Evolutionary conservation across 768 basidiomycete species (phyloP).

Genomic region (Termitomyces sp.): DNA sequence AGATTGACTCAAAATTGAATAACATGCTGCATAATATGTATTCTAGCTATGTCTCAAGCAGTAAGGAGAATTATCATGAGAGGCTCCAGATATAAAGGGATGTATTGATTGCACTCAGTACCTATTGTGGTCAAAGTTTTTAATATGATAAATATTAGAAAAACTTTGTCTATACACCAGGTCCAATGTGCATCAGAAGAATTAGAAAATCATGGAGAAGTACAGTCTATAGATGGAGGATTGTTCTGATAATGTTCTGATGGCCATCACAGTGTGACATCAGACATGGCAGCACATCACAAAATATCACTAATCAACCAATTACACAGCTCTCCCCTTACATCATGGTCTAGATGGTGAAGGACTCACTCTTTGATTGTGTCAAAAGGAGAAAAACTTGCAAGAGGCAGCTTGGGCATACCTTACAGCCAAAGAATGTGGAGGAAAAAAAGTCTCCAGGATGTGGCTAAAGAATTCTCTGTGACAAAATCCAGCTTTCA

Average conservation of each 20-base stretch:
- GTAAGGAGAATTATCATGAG: background rate
- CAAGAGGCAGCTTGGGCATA: conserved; percentile 2
- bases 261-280: background rate
- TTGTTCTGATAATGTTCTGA: background rate
- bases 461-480: conserved; percentile 2
- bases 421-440: conserved; percentile 5
- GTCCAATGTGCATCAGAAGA: background rate
- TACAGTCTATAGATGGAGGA: background rate
- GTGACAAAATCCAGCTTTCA: conserved; percentile 11
- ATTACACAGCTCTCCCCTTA: background rate
- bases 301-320: background rate
- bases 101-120: background rate
- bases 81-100: background rate
- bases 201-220: background rate
- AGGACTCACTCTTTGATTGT: conserved; percentile 2
- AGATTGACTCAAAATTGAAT: background rate
- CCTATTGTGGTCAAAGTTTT: background rate
- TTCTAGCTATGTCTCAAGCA: background rate
- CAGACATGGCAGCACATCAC: background rate
- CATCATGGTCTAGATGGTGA: conserved; percentile 1
- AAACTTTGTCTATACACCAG: background rate
- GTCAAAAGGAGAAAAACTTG: conserved; percentile 1
- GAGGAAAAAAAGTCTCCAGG: conserved; percentile 15
- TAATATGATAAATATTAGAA: background rate
- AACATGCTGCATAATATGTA: background rate